Evolutionary conservation across 441 rosid species (phyloP).

Genomic region (Brassica hybrid): DNA sequence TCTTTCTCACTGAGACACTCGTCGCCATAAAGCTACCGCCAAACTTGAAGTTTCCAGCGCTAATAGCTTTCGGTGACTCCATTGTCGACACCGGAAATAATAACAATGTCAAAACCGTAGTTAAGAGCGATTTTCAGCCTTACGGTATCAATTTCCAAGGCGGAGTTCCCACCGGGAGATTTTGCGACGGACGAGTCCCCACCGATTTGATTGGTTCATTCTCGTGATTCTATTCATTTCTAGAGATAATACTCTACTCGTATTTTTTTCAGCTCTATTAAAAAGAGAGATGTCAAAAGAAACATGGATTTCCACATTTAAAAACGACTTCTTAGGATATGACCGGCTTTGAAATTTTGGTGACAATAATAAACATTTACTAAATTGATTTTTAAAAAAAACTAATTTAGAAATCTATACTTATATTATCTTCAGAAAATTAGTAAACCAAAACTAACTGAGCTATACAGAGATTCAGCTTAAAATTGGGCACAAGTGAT

Average conservation of each 20-base stretch:
- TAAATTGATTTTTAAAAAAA: no score
- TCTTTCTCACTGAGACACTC: conserved; percentile 19
- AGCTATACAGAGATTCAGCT: neutral
- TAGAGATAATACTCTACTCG: neutral
- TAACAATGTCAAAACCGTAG: conserved; percentile 50
- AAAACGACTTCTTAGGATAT: neutral
- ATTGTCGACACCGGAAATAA: conserved; percentile 60
- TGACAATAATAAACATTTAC: neutral
- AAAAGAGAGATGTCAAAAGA: neutral
- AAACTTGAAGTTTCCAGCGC: conserved; percentile 47
- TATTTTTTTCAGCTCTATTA: neutral
- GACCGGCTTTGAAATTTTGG: neutral
- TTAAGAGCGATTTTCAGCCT: conserved; percentile 56
- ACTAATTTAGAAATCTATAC: neutral
- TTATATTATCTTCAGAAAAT: neutral
- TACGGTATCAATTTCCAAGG: conserved; percentile 56
- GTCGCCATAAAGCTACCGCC: conserved; percentile 37
- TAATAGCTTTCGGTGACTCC: conserved; percentile 64
- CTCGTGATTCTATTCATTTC: neutral
- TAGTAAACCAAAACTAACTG: neutral
- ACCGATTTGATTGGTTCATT: conserved; percentile 40
- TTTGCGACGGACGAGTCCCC: conserved; percentile 58
- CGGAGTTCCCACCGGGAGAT: conserved; percentile 61
- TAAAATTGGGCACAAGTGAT: neutral
- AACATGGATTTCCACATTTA: neutral